Base-by-base conservation (phyloP, 2,329 filamentous ascomycete genomes). In the Leptographium radiaticola region DNA sequence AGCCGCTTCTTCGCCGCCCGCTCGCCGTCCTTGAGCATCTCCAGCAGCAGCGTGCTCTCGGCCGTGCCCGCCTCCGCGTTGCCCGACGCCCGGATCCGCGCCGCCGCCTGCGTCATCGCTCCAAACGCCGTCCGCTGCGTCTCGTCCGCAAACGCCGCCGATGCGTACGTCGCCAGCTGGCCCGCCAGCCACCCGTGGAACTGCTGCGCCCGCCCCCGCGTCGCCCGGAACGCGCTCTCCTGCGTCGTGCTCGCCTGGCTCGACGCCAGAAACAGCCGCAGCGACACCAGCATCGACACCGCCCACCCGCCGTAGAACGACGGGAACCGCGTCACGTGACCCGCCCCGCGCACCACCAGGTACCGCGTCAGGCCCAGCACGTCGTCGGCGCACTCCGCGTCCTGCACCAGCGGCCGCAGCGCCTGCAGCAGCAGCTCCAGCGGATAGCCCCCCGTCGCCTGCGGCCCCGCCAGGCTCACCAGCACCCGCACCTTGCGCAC, bases 341-440 rank as follows among this genome's bases (percentile, higher is more conserved):
- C 61, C 16, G 71, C 70, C 9, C 91, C 89, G 51, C 78, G 76
- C 7, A 79, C 72, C 15, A 97, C 73, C 1, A 99, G 75, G 67
- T 95, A 96, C 65, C 89, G 86, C 56, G 87, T 82, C 38, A 98
- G 79, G 0, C 90, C 91, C 46, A 97, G 75, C 1, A 87, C 84
- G 70, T 98, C 93, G 63, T 95, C 88, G 11, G 90, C 87, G 66
- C 91, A 97, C 63, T 94, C 86, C 0, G 84, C 77, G 60, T 97
- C 85, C 1, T 84, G 84, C 7, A 97, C 72, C 59, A 89, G 94
- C 0, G 83, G 81, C 11, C 86, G 77, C 20, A 95, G 74, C 1
- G 86, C 84, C 62, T 89, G 87, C 2, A 98, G 74, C 0, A 95
- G 75, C 87, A 96, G 93, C 66, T 98, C 88, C 15, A 96, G 67